Evolutionary conservation across 2,329 filamentous ascomycete species (phyloP).

Genomic region (Karstenula rhodostoma): DNA sequence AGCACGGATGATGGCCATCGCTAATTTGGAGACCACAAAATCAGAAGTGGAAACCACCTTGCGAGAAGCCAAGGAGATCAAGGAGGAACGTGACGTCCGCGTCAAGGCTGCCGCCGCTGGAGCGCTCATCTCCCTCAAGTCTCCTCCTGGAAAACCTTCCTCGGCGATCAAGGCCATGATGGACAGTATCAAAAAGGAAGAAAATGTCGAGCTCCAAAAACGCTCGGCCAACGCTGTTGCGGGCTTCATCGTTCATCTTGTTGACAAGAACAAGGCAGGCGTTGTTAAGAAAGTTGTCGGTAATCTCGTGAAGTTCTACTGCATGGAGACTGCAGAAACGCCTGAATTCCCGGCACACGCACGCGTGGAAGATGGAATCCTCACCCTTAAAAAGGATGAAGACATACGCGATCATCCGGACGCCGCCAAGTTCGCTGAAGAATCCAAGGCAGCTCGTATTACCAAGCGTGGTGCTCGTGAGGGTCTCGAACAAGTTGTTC

Average conservation of each 20-base stretch:
- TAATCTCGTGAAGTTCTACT: slow-evolving; percentile 96
- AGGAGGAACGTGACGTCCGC: slow-evolving; percentile 82
- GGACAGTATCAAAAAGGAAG: slow-evolving; percentile 97
- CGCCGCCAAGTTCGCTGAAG: slow-evolving; percentile 85
- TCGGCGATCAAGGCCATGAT: slow-evolving; percentile 95
- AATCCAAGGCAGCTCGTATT: slow-evolving; percentile 87
- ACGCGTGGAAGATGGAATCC: slow-evolving; percentile 77
- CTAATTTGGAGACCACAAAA: slow-evolving; percentile 80
- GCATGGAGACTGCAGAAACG: slow-evolving; percentile 96
- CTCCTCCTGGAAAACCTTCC: slow-evolving; percentile 91
- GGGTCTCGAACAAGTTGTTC: slow-evolving; percentile 85
- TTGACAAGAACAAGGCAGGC: slow-evolving; percentile 77
- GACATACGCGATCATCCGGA: slow-evolving; percentile 93
- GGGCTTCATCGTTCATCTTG: slow-evolving; percentile 84
- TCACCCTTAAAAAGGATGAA: slow-evolving; percentile 97
- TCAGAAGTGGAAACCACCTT: slow-evolving; percentile 75
- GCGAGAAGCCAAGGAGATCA: slow-evolving; percentile 78
- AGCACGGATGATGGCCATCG: slow-evolving; percentile 82
- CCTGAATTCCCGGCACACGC: slow-evolving; percentile 92
- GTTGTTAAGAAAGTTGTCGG: slow-evolving; percentile 96
- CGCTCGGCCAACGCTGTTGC: slow-evolving; percentile 88
- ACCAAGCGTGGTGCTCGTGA: slow-evolving; percentile 94
- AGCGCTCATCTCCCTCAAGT: slow-evolving; percentile 84
- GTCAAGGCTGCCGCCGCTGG: slow-evolving; percentile 87
- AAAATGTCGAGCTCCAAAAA: slow-evolving; percentile 85